phyloP scores from a whole-genome alignment of 1,139 yeast genomes.

The Pichia norvegensis region DNA sequence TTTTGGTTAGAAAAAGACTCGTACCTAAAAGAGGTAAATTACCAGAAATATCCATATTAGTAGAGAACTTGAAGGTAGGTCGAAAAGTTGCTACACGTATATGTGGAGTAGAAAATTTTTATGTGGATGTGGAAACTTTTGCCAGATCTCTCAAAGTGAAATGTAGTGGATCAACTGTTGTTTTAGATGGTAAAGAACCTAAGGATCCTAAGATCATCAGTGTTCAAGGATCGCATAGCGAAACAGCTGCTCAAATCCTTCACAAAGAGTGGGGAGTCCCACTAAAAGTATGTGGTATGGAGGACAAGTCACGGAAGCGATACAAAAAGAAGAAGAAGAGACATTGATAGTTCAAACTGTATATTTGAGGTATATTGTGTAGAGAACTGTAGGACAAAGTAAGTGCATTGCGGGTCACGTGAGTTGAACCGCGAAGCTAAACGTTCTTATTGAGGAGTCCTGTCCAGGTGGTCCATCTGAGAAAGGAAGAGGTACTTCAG shows the following conservation, averaged over 20 bases:
- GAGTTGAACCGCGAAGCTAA: no score
- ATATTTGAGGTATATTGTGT: no score
- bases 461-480: no score
- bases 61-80: constrained; percentile 75
- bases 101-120: constrained; percentile 59
- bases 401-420: no score
- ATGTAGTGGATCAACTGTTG: constrained; percentile 86
- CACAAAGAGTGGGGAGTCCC: constrained; percentile 60
- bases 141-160: constrained; percentile 65
- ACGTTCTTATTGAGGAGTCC: no score
- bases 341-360: not conserved
- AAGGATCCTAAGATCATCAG: constrained; percentile 51
- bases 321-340: not conserved
- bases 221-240: constrained; percentile 88
- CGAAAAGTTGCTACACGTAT: constrained; percentile 73
- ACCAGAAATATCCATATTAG: constrained; percentile 56
- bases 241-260: constrained; percentile 49
- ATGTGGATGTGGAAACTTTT: constrained; percentile 54
- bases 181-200: constrained; percentile 39
- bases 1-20: constrained; percentile 14
- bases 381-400: no score
- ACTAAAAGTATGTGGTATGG: constrained; percentile 54
- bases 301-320: constrained; percentile 38
- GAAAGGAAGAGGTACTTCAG: no score
- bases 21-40: constrained; percentile 52